phyloP scores from a whole-genome alignment of 805 yeast species.

The Wickerhamiella nectarea region DNA sequence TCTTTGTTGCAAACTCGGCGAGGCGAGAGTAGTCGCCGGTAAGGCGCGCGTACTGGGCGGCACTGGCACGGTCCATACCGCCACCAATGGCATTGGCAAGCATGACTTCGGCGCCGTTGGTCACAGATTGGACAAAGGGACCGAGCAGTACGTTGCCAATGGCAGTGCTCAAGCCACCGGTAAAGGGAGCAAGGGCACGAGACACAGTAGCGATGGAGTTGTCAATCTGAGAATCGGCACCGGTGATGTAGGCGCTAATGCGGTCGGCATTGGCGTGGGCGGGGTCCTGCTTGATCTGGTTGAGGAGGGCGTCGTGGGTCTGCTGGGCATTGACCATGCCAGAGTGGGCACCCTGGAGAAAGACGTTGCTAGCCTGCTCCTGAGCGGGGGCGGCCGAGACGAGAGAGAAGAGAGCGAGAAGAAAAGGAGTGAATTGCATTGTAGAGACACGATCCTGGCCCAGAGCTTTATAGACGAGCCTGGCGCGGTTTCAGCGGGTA shows the following conservation, averaged over 20 bases:
- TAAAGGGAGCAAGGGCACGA: slow-evolving; percentile 14
- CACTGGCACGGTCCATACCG: slow-evolving; percentile 13
- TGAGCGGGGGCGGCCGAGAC: no score
- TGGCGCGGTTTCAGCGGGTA: no score
- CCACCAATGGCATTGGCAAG: slow-evolving; percentile 19
- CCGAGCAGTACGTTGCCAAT: slow-evolving; percentile 19
- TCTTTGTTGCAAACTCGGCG: slow-evolving; percentile 12
- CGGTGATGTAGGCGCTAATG: slow-evolving; percentile 18
- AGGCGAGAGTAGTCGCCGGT: slow-evolving; percentile 17
- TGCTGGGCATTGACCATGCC: slow-evolving; percentile 16
- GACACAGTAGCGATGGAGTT: slow-evolving; percentile 19
- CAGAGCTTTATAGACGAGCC: no score
- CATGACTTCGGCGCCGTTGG: slow-evolving; percentile 24
- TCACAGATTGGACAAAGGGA: slow-evolving; percentile 24
- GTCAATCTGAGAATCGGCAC: slow-evolving; percentile 25
- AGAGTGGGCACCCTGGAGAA: slow-evolving; percentile 6
- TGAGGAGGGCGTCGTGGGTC: slow-evolving; percentile 13
- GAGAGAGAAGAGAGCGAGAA: no score
- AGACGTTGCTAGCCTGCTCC: slow-evolving; percentile 9
- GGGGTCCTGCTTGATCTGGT: slow-evolving; percentile 11
- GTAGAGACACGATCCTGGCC: no score
- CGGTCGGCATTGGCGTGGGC: slow-evolving; percentile 14
- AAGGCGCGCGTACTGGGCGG: slow-evolving; percentile 12
- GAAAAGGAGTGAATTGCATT: no score
- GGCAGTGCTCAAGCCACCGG: slow-evolving; percentile 15